Evolutionary conservation across 306 rosid species (phyloP), one percentile per base, ranked within the genome.

Genomic region (Corylus americana): DNA sequence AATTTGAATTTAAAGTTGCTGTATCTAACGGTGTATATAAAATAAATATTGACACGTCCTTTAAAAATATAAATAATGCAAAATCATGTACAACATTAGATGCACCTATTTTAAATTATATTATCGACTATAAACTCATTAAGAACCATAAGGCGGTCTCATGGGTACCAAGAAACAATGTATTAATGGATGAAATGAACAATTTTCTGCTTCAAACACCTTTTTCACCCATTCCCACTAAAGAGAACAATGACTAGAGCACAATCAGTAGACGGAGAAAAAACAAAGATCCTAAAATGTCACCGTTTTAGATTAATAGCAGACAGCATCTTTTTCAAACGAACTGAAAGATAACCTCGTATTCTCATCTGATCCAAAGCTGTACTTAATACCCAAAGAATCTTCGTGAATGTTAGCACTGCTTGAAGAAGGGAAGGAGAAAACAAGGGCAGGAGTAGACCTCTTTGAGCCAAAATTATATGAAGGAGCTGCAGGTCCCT

Each of bases 371-470:
- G 97, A 88, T 45, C 97, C 98, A 27, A 95, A 91, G 88, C 86
- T 89, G 80, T 84, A 95, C 78, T 89, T 87, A 51, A 89, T 75
- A 64, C 82, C 91, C 49, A 84, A 82, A 63, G 77, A 78, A 61
- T 84, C 94, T 45, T 70, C 73, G 70, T 55, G 59, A 70, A 78
- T 55, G 25, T 83, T 47, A 14, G 81, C 69, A 68, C 79, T 87
- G 83, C 90, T 88, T 71, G 94, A 86, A 45, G 97, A 95, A 78
- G 97, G 91, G 86, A 91, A 91, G 73, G 96, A 81, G 77, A 95
- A 92, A 0, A 84, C 90, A 16, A 91, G 69, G 4, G 78, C 47
- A 2, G 87, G 82, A 79, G 48, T 77, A 29, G 97, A 78, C 81
- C 79, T 87, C 69, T 86, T 84, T 16, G 79, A 77, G 42, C 92